Conservation (phyloP, 805 yeast species). For the Yamadazyma sp. region DNA sequence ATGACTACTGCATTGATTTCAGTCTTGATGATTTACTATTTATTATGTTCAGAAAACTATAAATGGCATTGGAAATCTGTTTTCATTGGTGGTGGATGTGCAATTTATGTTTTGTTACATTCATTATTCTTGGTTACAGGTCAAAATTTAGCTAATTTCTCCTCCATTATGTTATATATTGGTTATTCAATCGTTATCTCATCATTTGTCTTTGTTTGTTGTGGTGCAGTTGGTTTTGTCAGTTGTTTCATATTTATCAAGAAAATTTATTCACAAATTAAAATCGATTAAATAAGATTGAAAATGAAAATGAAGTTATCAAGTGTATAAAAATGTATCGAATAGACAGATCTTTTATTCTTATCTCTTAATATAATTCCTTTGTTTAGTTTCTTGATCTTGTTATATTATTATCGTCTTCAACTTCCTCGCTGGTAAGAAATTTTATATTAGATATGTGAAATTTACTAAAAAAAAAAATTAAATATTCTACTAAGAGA, state of each 20-base stretch:
- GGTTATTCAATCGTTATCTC: constrained; percentile 81
- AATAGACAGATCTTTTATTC: too few species aligned
- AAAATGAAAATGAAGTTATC: too few species aligned
- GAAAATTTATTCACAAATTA: constrained; percentile 78
- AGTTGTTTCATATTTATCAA: constrained; percentile 72
- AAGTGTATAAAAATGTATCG: too few species aligned
- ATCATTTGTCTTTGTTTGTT: constrained; percentile 66
- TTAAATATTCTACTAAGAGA: too few species aligned
- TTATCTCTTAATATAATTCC: too few species aligned
- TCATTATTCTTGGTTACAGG: constrained; percentile 72
- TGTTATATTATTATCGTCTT: too few species aligned
- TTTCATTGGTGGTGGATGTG: constrained; percentile 85
- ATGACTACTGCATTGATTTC: constrained; percentile 80
- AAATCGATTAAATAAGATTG: constrained; percentile 63
- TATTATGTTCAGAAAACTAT: constrained; percentile 87
- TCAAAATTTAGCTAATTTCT: constrained; percentile 60
- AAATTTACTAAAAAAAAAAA: too few species aligned
- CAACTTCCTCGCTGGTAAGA: too few species aligned
- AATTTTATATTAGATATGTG: too few species aligned
- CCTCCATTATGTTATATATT: constrained; percentile 73
- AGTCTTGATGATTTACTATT: constrained; percentile 74
- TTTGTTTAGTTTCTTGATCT: too few species aligned
- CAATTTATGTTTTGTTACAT: constrained; percentile 80
- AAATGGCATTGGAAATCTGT: constrained; percentile 97
- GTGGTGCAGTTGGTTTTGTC: constrained; percentile 86